These are phyloP conservation scores for Bidens hawaiensis DNA, from an alignment of 140 eudicot genomes.

Conservation along the genomic window DNA sequence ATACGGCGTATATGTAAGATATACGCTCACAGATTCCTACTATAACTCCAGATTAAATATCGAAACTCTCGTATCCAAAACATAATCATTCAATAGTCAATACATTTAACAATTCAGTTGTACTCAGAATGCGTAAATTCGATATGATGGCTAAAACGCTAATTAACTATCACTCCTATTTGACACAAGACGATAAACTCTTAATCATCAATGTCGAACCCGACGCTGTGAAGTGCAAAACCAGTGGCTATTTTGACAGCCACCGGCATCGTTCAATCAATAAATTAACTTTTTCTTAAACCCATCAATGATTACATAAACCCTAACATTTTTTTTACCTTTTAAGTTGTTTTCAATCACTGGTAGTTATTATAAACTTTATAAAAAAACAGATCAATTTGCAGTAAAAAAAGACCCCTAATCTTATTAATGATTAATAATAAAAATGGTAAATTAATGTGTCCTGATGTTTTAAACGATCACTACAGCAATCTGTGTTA, in stretches of 20 bases:
- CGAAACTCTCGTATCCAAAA: too few species aligned
- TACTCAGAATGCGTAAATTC: neutral
- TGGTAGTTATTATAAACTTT: too few species aligned
- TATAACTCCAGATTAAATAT: too few species aligned
- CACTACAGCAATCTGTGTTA: too few species aligned
- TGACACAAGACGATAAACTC: neutral
- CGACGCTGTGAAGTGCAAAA: neutral
- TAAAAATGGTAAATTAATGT: constrained; percentile 5
- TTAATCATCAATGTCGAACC: neutral
- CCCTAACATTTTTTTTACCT: too few species aligned
- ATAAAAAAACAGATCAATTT: neutral
- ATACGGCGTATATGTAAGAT: too few species aligned
- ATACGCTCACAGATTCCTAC: too few species aligned
- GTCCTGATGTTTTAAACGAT: neutral
- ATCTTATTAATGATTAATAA: neutral
- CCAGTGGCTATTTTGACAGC: neutral
- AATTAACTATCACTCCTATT: neutral
- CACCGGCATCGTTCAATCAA: neutral
- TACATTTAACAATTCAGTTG: neutral
- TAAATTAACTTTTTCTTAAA: too few species aligned
- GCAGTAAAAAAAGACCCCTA: constrained; percentile 3
- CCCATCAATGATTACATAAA: too few species aligned
- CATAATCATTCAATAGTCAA: too few species aligned
- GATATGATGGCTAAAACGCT: neutral
- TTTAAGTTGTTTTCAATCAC: too few species aligned